phyloP scores from a whole-genome alignment of 2,329 filamentous ascomycete species.

The Coniochaeta pulveracea region DNA sequence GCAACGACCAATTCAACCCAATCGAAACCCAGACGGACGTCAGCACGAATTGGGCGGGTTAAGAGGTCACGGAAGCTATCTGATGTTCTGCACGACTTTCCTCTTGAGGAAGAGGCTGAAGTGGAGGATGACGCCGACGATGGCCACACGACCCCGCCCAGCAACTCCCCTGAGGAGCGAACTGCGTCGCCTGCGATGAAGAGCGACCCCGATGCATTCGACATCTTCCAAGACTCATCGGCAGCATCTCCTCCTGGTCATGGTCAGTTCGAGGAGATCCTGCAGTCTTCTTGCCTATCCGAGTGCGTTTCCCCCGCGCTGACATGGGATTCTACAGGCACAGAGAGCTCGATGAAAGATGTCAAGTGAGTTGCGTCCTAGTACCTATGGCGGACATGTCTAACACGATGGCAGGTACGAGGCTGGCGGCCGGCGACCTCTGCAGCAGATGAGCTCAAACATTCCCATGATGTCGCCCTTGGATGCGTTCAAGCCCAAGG shows the following conservation, averaged over 20 bases:
- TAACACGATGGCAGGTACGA: slow-evolving; percentile 11
- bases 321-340: slow-evolving; percentile 6
- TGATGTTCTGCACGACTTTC: no score
- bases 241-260: slow-evolving; percentile 8
- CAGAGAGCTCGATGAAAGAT: slow-evolving; percentile 9
- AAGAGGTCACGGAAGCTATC: no score
- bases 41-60: no score
- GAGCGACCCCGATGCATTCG: slow-evolving; percentile 7
- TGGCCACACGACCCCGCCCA: no score
- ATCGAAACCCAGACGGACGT: no score
- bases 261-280: slow-evolving; percentile 6
- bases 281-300: slow-evolving; percentile 3
- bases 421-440: slow-evolving; percentile 10
- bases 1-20: background rate
- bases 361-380: slow-evolving; percentile 8
- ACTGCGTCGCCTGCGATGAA: slow-evolving; percentile 6
- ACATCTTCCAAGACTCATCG: slow-evolving; percentile 14
- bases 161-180: background rate
- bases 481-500: background rate
- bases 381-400: background rate
- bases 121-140: no score
- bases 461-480: slow-evolving; percentile 1
- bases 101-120: no score
- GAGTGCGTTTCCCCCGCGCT: slow-evolving; percentile 1
- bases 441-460: slow-evolving; percentile 11